These are phyloP conservation scores for Zalaria obscura DNA, from an alignment of 2,329 filamentous ascomycete species.

Conservation along the genomic window DNA sequence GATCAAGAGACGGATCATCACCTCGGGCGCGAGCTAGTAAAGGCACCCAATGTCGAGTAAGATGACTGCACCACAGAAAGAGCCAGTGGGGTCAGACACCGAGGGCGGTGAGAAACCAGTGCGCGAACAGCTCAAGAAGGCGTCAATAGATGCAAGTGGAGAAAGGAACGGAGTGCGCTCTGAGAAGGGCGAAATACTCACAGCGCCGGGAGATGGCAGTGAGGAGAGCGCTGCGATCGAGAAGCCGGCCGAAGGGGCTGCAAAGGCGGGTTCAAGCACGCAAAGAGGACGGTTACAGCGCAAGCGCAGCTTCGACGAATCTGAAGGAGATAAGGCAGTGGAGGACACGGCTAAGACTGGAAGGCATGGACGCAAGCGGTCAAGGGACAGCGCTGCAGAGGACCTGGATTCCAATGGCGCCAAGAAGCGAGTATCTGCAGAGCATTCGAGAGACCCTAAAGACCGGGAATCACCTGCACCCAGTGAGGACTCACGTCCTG, in stretches of 20 bases:
- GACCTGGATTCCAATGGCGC: constrained; percentile 18
- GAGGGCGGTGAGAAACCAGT: constrained; percentile 42
- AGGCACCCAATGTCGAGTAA: not conserved
- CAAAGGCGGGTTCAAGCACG: not conserved
- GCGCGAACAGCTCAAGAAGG: constrained; percentile 47
- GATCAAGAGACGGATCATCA: no score
- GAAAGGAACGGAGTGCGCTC: no score
- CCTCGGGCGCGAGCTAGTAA: not conserved
- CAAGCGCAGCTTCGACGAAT: constrained; percentile 33
- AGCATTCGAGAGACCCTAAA: constrained; percentile 12
- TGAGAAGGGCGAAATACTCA: no score
- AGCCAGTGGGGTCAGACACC: constrained; percentile 19
- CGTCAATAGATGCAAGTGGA: constrained; percentile 32
- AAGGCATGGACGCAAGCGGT: constrained; percentile 31
- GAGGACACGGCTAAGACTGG: constrained; percentile 18
- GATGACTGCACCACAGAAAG: constrained; percentile 14
- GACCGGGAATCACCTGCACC: constrained; percentile 6
- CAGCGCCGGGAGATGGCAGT: constrained; percentile 11
- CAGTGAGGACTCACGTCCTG: constrained; percentile 14
- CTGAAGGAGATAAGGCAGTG: constrained; percentile 21
- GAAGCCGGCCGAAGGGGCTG: constrained; percentile 7
- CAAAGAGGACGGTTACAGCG: constrained; percentile 22
- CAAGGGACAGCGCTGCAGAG: constrained; percentile 26
- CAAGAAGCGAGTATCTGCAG: constrained; percentile 17
- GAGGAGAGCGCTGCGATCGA: constrained; percentile 1